Evolutionary conservation across 1,139 yeast genomes (phyloP), one percentile per base, ranked within the genome.

Genomic region (Blastobotrys ciferrii): DNA sequence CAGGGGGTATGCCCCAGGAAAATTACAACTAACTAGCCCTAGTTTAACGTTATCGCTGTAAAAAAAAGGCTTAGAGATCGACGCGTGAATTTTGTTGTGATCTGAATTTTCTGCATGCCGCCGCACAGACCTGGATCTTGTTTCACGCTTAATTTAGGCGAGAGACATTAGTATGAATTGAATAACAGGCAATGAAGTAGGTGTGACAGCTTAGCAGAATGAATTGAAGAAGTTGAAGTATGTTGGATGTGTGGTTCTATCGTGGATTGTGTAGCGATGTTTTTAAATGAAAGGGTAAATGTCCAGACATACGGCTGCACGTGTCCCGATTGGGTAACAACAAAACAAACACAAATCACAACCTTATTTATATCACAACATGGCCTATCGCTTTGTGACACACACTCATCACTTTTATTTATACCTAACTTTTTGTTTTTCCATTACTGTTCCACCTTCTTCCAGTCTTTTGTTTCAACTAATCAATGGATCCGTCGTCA

Each of bases 401-500:
- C 28, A 23, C 28, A 23, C 28, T 19, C 28, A 9, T 15, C 19
- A 7, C 40, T 19, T 33, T n/a, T 33, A 17, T 36, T 36, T 36
- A 18, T 36, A 17, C 18, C 17, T 9, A 3, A 18, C 28, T 17
- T 19, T 36, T 36, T 36, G 7, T 36, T 17, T 19, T 36, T 3
- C 7, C 28, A n/a, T n/a, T 19, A 18, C 12, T 36, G 15, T 36
- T 18, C 15, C 19, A 15, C 18, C 13, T 4, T 18, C n/a, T 13
- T 4, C 4, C 13, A 6, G 4, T 19, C n/a, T 36, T 19, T 17
- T 36, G 18, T 23, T 23, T 6, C 28, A 23, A 9, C 40, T 23
- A 36, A 36, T 18, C 28, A 36, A 36, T 36, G 40, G 40, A 36
- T 36, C 9, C 28, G n/a, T 33, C 37, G 20, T 14, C 37, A 18